These are phyloP conservation scores for Elymus sibiricus DNA, from an alignment of 176 grass and related monocot species.

Conservation along the genomic window DNA sequence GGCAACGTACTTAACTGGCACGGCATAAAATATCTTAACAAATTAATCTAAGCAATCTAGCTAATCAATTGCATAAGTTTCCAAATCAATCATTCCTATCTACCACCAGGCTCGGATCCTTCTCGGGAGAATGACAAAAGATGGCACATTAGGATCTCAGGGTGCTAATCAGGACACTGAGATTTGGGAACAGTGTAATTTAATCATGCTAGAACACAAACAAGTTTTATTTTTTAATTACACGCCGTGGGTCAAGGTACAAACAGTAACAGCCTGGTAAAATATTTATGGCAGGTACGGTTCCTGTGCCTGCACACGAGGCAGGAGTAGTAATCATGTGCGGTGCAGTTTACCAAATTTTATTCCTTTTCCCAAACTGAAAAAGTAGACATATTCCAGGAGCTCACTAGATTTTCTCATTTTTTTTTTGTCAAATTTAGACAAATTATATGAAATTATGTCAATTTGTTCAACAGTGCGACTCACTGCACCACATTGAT, in stretches of 20 bases:
- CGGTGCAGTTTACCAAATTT: too few relatives aligned
- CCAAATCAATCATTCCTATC: conserved; percentile 38
- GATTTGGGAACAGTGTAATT: not conserved
- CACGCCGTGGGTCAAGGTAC: not conserved
- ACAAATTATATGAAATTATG: too few relatives aligned
- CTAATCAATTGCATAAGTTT: conserved; percentile 30
- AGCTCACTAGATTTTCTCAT: too few relatives aligned
- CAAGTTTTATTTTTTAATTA: not conserved
- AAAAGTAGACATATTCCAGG: too few relatives aligned
- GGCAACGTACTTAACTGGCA: conserved; percentile 33
- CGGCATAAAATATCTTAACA: not conserved
- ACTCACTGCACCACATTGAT: too few relatives aligned
- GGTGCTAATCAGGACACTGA: conserved; percentile 20
- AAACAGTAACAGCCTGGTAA: not conserved
- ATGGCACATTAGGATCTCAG: conserved; percentile 5
- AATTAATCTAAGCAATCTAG: conserved; percentile 14
- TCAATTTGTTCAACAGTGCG: too few relatives aligned
- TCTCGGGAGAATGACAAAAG: conserved; percentile 37
- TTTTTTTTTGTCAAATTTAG: too few relatives aligned
- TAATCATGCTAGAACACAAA: conserved; percentile 17
- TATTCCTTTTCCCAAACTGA: too few relatives aligned
- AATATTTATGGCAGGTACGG: not conserved
- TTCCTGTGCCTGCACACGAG: not conserved
- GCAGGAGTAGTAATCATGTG: not conserved
- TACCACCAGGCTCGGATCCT: conserved; percentile 12